These are phyloP conservation scores for Linnemannia schmuckeri DNA, from an alignment of 192 early-diverging fungal genomes.

Conservation along the genomic window DNA sequence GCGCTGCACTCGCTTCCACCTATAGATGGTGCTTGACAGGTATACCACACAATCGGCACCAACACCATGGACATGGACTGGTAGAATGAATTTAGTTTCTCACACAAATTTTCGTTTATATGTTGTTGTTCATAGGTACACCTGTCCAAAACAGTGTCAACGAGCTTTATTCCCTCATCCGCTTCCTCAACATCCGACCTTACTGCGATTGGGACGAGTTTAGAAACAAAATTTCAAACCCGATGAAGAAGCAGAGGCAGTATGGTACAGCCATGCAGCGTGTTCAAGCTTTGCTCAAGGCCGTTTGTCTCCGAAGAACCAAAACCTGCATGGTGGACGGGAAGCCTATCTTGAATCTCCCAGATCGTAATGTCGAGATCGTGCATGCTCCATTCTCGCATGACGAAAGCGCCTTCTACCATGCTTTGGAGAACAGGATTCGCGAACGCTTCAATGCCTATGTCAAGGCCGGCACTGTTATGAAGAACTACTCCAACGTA, in stretches of 20 bases:
- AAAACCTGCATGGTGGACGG: slow-evolving; percentile 76
- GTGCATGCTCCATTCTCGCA: slow-evolving; percentile 60
- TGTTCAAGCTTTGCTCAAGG: slow-evolving; percentile 70
- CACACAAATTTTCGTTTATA: not conserved
- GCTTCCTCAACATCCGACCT: slow-evolving; percentile 74
- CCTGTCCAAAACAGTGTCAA: slow-evolving; percentile 78
- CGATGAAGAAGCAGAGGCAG: slow-evolving; percentile 49
- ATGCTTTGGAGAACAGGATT: slow-evolving; percentile 48
- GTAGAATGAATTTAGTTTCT: not conserved
- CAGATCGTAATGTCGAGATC: slow-evolving; percentile 61
- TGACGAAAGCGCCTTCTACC: slow-evolving; percentile 73
- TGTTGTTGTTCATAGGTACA: slow-evolving; percentile 25
- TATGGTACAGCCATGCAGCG: slow-evolving; percentile 62
- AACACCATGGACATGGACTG: not conserved
- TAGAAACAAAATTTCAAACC: slow-evolving; percentile 61
- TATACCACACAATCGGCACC: slow-evolving; percentile 24
- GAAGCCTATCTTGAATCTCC: slow-evolving; percentile 74
- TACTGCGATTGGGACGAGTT: slow-evolving; percentile 66
- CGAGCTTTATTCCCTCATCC: slow-evolving; percentile 78
- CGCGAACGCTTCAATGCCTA: slow-evolving; percentile 62
- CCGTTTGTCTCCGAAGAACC: slow-evolving; percentile 75
- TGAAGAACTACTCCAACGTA: slow-evolving; percentile 69
- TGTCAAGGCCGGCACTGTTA: slow-evolving; percentile 61
- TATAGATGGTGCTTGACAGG: slow-evolving; percentile 80
- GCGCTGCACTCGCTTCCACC: slow-evolving; percentile 55